Evolutionary conservation across 2,329 filamentous ascomycete species (phyloP).

Genomic region (Colletotrichum sp.): DNA sequence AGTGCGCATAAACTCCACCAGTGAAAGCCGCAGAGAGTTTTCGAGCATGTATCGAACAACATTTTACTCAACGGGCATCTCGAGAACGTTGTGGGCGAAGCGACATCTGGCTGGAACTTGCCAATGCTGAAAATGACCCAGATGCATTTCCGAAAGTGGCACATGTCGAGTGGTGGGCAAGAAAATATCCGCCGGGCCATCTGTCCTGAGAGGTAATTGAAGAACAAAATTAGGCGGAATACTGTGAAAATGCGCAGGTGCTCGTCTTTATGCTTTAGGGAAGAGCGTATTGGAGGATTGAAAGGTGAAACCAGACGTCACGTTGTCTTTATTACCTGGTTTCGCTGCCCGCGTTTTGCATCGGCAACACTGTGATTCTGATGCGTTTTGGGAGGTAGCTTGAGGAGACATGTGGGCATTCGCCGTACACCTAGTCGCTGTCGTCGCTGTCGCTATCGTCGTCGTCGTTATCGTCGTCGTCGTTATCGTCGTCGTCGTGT

Average conservation of each 20-base stretch:
- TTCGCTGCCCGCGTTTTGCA: neutral
- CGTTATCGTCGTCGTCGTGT: neutral
- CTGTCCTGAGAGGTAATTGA: neutral
- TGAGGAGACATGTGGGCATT: neutral
- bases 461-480: neutral
- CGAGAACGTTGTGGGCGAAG: neutral
- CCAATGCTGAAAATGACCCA: neutral
- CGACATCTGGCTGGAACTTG: fast-evolving
- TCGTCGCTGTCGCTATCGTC: neutral
- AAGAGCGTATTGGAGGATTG: neutral
- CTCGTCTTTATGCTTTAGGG: neutral
- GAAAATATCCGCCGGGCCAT: neutral
- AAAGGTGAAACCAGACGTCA: neutral
- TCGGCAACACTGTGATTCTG: neutral
- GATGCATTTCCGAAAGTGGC: neutral
- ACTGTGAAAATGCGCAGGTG: neutral
- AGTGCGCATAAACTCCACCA: fast-evolving
- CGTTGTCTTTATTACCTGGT: neutral
- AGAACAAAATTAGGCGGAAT: neutral
- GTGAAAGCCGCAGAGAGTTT: neutral
- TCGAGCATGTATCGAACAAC: fast-evolving
- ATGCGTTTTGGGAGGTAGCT: neutral
- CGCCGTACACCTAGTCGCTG: neutral
- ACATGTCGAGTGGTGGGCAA: neutral
- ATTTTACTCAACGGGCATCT: neutral